Conservation (phyloP, 139 green algal genomes). For the Microglena sp. region DNA sequence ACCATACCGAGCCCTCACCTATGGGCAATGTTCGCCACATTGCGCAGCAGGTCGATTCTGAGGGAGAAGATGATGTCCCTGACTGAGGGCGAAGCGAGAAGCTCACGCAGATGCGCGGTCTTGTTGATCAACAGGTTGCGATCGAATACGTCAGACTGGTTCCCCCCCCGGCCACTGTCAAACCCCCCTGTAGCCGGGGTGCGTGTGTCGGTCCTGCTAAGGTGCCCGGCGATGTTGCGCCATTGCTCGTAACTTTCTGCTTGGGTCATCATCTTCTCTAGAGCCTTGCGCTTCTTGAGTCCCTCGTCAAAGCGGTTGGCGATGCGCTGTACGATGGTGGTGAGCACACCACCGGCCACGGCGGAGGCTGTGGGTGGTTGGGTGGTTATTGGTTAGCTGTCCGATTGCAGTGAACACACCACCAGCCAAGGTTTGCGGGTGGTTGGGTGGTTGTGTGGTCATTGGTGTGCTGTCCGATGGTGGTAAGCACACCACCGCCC, state of each 20-base stretch:
- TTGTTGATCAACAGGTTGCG: slow-evolving; percentile 62
- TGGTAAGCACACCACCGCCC: no score
- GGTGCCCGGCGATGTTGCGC: no score
- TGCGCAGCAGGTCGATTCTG: slow-evolving; percentile 83
- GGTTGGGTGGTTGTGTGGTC: no score
- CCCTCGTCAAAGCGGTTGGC: no score
- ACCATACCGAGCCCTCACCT: slow-evolving; percentile 17
- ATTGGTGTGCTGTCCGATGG: no score
- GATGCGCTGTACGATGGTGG: no score
- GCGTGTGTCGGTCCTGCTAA: not conserved
- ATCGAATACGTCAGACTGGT: slow-evolving; percentile 67
- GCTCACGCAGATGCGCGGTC: not conserved
- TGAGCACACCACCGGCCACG: no score
- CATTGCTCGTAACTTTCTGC: not conserved
- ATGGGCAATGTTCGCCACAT: slow-evolving; percentile 88
- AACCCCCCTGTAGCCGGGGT: not conserved
- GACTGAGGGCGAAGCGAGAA: not conserved
- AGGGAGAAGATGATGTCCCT: slow-evolving; percentile 51
- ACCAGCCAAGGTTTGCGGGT: no score
- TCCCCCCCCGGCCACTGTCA: not conserved
- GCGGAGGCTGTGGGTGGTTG: no score
- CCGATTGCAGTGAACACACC: no score
- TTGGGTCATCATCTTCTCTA: not conserved
- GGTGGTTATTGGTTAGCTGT: no score
- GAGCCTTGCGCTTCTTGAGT: no score